Base-by-base conservation (phyloP, 331 rosid genomes). In the Pyracantha coccinea region DNA sequence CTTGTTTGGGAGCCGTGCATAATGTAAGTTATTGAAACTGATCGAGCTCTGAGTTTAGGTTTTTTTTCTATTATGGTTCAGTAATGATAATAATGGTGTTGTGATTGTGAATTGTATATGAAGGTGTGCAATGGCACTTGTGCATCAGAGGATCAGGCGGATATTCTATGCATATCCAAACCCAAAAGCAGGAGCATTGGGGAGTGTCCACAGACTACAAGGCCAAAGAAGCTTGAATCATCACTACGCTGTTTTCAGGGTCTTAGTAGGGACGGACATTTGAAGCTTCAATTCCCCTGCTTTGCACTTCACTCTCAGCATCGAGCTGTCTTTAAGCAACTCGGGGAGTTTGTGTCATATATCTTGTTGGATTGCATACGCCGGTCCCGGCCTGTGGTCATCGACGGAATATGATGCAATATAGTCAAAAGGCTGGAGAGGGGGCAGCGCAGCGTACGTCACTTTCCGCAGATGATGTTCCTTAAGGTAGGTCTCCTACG, bases 111-210 rank as follows among this genome's bases (percentile, higher is more conserved):
- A 74, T 52, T 27, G 45, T 38, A 38, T 63, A 67, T 69, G 44
- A 54, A 94, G 97, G 97, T 94, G 99, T 88, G 97, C 97, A 55
- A 94, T 92, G 99, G 97, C 97, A 58, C 96, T 94, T 3, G 91
- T 90, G 44, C 99, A 94, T 78, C 97, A 94, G 82, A 85, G 99
- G 79, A 83, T 94, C 53, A 78, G 97, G 89, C 83, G 97, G 15
- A 89, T 94, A 73, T 94, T 94, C 83, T 94, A 74, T 83, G 93
- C 93, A 28, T 89, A 86, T 66, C 92, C 92, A 27, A 94, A 94
- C 82, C 91, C 91, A 31, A 85, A 85, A 31, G 78, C 87, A 5
- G 99, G 99, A 68, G 96, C 97, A 55, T 67, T 90, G 74, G 99
- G 97, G 21, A 90, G 92, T 77, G 91, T 90, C 67, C 78, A 86